Percentiles rank a stretch among this genome's conserved stretches.
These are phyloP conservation scores for Tillandsia fasciculata DNA, from an alignment of 176 grass and related monocot species.

Conservation along the genomic window DNA sequence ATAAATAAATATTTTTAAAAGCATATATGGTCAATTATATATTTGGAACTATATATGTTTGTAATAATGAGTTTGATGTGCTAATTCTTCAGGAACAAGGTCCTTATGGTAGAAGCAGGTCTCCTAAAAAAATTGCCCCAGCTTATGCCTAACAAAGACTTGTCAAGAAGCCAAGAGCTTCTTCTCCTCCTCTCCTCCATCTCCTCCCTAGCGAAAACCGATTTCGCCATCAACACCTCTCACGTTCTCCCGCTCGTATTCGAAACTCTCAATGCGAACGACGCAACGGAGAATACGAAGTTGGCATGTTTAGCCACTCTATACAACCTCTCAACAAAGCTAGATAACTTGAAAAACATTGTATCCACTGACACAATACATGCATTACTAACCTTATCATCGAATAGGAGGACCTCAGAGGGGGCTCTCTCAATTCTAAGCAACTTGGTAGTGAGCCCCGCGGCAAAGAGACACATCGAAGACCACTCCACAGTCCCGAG, in stretches of 20 bases:
- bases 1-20: too few relatives aligned
- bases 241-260: slow-evolving; percentile 59
- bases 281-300: slow-evolving; percentile 25
- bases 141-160: slow-evolving; percentile 23
- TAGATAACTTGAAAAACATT: slow-evolving; percentile 49
- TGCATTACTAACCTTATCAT: slow-evolving; percentile 25
- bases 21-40: too few relatives aligned
- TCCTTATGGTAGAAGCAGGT: slow-evolving; percentile 55
- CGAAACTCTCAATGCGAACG: slow-evolving; percentile 10
- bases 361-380: slow-evolving; percentile 45
- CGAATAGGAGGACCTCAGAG: slow-evolving; percentile 20
- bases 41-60: neutral
- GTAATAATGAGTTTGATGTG: neutral
- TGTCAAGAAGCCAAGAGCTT: slow-evolving; percentile 31
- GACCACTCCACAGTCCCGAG: slow-evolving; percentile 31
- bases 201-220: slow-evolving; percentile 68
- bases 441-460: slow-evolving; percentile 40
- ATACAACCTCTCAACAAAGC: slow-evolving; percentile 60
- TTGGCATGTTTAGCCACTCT: slow-evolving; percentile 46
- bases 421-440: slow-evolving; percentile 40
- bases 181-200: slow-evolving; percentile 48
- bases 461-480: slow-evolving; percentile 32
- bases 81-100: slow-evolving; percentile 66
- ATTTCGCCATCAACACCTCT: slow-evolving; percentile 38
- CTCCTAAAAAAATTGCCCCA: slow-evolving; percentile 47